Conservation (phyloP, 2,329 filamentous ascomycete genomes). For the Dothiorella sarmentorum region DNA sequence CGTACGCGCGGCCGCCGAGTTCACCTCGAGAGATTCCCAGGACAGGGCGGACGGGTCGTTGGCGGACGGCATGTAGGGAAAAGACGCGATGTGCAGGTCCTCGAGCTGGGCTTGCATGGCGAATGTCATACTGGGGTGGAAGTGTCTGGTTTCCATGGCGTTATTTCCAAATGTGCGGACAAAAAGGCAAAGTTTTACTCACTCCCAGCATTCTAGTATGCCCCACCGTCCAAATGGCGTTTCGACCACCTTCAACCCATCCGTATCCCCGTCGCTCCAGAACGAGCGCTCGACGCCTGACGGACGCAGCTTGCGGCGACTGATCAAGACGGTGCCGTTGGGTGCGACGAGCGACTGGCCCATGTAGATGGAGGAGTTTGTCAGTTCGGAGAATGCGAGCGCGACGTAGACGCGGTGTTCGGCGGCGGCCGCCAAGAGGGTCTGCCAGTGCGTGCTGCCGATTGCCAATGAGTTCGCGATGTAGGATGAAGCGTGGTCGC, state of each 20-base stretch:
- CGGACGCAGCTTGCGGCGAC: constrained; percentile 37
- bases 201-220: constrained; percentile 34
- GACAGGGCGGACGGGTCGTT: not conserved
- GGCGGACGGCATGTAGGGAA: not conserved
- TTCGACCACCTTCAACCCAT: constrained; percentile 22
- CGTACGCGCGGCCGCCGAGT: not conserved
- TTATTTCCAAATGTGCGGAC: no score
- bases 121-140: constrained; percentile 1
- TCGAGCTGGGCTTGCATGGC: not conserved
- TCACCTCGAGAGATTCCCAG: not conserved
- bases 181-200: not conserved
- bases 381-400: constrained; percentile 31
- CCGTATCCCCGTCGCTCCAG: constrained; percentile 35
- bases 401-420: constrained; percentile 29
- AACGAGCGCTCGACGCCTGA: constrained; percentile 34
- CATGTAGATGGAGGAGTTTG: constrained; percentile 31
- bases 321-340: constrained; percentile 31
- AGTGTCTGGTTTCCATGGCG: not conserved
- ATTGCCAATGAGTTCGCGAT: constrained; percentile 18
- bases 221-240: constrained; percentile 32
- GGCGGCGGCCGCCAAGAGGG: constrained; percentile 33
- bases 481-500: not conserved
- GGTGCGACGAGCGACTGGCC: constrained; percentile 35
- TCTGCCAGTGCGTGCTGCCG: constrained; percentile 36
- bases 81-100: not conserved